Evolutionary conservation across 2,329 filamentous ascomycete species (phyloP).

Genomic region (Orbilia javanica): DNA sequence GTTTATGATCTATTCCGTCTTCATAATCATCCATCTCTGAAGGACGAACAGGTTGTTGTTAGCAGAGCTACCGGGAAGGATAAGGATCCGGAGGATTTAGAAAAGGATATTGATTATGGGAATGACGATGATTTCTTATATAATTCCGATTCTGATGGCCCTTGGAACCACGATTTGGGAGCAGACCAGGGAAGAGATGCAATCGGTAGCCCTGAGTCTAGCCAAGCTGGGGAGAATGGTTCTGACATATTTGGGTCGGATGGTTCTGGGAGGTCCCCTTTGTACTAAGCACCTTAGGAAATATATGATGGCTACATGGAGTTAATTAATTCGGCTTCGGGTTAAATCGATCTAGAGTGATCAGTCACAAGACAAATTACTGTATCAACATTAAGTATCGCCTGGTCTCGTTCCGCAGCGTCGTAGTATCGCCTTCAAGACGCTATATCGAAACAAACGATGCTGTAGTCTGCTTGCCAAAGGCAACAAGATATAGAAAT

Average conservation of each 20-base stretch:
- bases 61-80: conserved; percentile 1
- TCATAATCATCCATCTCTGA: neutral
- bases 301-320: no score
- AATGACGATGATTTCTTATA: neutral
- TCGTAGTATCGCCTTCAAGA: no score
- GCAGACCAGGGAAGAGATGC: neutral
- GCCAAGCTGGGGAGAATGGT: neutral
- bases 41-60: neutral
- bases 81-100: conserved; percentile 1
- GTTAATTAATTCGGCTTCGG: no score
- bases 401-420: no score
- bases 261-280: no score
- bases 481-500: no score
- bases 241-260: neutral
- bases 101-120: neutral
- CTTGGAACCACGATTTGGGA: neutral
- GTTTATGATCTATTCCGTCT: conserved; percentile 4
- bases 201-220: neutral
- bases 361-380: no score
- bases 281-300: no score
- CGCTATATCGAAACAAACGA: no score
- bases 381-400: no score
- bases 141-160: neutral
- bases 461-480: no score
- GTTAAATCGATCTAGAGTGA: no score